A percentile compares a stretch with the other conserved stretches of the same genome.
Evolutionary conservation across 2,329 filamentous ascomycete genomes (phyloP).

Genomic region (Pseudogymnoascus sp.): DNA sequence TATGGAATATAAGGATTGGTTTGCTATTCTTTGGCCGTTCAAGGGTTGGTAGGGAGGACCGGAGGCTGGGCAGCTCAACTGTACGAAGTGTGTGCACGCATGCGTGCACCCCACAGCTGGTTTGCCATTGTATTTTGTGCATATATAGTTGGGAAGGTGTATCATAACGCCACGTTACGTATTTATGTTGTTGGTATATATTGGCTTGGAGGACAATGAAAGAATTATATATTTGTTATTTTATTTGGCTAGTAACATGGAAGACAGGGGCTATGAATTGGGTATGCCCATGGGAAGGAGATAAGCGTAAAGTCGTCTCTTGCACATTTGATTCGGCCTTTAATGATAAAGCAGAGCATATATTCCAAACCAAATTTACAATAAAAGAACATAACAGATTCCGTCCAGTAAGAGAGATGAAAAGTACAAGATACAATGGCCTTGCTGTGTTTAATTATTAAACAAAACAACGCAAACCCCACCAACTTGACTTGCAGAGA

Average conservation of each 20-base stretch:
- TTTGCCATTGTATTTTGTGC: background rate
- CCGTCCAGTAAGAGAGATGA: background rate
- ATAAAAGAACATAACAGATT: background rate
- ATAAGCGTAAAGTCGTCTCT: background rate
- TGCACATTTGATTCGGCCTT: background rate
- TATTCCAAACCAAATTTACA: background rate
- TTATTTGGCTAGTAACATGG: background rate
- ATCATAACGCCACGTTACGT: conserved; percentile 6
- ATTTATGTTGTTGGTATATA: background rate
- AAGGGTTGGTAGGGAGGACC: background rate
- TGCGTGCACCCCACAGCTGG: background rate
- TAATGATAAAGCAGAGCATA: background rate
- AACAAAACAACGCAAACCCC: background rate
- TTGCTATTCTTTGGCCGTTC: background rate
- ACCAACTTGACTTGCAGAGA: background rate
- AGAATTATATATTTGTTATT: background rate
- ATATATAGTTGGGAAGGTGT: background rate
- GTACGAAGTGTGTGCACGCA: background rate
- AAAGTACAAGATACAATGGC: background rate
- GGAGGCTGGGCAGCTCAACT: background rate
- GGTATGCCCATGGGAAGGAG: background rate
- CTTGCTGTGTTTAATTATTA: background rate
- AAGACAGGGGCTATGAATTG: background rate
- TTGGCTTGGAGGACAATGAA: background rate
- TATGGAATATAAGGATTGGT: background rate